These are phyloP conservation scores for Fomitopsis pulvina DNA, from an alignment of 768 basidiomycete genomes.

Conservation along the genomic window DNA sequence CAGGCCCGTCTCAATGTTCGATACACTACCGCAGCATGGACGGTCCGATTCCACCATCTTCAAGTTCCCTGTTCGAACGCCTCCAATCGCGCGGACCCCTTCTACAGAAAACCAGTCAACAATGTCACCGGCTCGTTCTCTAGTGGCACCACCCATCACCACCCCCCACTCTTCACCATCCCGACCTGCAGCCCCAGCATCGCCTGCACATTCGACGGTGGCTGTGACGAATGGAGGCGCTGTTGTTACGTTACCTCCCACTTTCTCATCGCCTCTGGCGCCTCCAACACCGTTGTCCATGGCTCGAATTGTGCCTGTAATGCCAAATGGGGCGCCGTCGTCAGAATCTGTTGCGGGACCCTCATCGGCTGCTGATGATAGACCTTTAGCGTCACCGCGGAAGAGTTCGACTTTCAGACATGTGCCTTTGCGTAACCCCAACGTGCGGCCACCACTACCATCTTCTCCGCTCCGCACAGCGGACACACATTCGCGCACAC, in stretches of 20 bases:
- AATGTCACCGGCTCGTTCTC: background rate
- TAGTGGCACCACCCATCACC: no score
- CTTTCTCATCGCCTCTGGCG: conserved; percentile 4
- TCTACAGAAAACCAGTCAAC: background rate
- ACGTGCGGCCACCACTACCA: conserved; percentile 18
- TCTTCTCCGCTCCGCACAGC: conserved; percentile 32
- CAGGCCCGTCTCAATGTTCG: conserved; percentile 20
- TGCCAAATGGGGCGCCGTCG: conserved; percentile 1
- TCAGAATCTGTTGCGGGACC: conserved; percentile 12
- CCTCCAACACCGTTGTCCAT: conserved; percentile 6
- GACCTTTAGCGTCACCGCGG: conserved; percentile 16
- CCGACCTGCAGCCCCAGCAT: no score
- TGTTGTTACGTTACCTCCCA: background rate
- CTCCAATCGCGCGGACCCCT: background rate
- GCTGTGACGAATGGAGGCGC: no score
- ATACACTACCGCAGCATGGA: conserved; percentile 5
- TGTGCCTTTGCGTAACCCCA: conserved; percentile 31
- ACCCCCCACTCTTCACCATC: no score
- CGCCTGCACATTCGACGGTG: no score
- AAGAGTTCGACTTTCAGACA: conserved; percentile 50
- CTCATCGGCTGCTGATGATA: conserved; percentile 6
- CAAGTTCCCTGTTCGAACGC: background rate
- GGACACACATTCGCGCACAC: conserved; percentile 12
- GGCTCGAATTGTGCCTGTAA: conserved; percentile 2
- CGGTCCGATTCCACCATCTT: background rate